Conservation (phyloP, 2,329 filamentous ascomycete species). For the Penicillium sp. region DNA sequence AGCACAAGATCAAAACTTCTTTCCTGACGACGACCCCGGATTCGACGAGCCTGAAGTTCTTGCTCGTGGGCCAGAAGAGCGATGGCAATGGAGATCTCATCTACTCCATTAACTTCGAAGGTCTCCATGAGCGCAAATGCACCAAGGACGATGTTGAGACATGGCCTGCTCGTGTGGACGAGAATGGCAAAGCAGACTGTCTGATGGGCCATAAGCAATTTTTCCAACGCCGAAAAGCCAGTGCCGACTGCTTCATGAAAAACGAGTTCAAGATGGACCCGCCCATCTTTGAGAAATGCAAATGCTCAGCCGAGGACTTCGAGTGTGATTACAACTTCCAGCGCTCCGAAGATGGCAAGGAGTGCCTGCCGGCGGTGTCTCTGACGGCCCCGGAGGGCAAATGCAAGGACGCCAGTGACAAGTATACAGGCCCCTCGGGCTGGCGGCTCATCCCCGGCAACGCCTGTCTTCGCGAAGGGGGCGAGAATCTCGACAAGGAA, state of each 20-base stretch:
- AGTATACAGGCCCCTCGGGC: constrained; percentile 81
- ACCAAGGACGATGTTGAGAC: constrained; percentile 70
- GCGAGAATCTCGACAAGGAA: constrained; percentile 66
- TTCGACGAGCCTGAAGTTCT: constrained; percentile 87
- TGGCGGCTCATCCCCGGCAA: constrained; percentile 90
- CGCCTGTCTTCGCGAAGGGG: constrained; percentile 63
- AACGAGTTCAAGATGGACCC: constrained; percentile 77
- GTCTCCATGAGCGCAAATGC: constrained; percentile 77
- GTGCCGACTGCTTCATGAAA: constrained; percentile 85
- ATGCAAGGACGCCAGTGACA: constrained; percentile 71
- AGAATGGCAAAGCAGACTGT: constrained; percentile 78
- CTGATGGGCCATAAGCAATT: constrained; percentile 95
- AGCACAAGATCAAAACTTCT: constrained; percentile 67
- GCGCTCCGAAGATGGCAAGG: constrained; percentile 62
- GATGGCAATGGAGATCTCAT: constrained; percentile 57
- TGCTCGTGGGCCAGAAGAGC: constrained; percentile 66
- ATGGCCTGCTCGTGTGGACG: constrained; percentile 81
- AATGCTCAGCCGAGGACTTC: constrained; percentile 81
- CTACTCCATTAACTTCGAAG: constrained; percentile 79
- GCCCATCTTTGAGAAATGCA: constrained; percentile 70
- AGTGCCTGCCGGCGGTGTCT: constrained; percentile 66
- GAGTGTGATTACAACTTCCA: constrained; percentile 96
- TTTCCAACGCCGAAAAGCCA: constrained; percentile 79
- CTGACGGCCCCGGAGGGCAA: constrained; percentile 67
- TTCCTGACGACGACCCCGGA: constrained; percentile 86